These are phyloP conservation scores for Amniculicola lignicola DNA, from an alignment of 495 filamentous ascomycete species.

Conservation along the genomic window DNA sequence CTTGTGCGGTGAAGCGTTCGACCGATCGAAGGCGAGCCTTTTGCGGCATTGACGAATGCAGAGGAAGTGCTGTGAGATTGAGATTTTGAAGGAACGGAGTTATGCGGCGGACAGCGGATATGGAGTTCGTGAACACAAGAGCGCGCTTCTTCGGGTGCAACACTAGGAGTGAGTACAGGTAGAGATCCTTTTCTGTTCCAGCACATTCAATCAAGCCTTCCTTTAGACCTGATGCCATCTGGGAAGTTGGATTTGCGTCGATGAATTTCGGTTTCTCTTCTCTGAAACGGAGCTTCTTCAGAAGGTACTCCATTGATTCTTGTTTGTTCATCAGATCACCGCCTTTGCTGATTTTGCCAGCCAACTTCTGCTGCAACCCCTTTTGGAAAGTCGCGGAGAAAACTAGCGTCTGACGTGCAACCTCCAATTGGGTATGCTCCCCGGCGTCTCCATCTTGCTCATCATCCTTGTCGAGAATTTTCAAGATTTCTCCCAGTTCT, in stretches of 20 bases:
- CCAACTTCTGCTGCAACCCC: constrained; percentile 81
- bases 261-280: constrained; percentile 82
- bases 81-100: constrained; percentile 82
- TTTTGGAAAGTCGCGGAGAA: constrained; percentile 97
- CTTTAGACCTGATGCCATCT: constrained; percentile 81
- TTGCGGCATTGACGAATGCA: constrained; percentile 94
- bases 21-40: constrained; percentile 92
- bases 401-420: constrained; percentile 77
- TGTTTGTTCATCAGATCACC: constrained; percentile 64
- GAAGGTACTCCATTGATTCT: constrained; percentile 87
- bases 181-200: constrained; percentile 94
- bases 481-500: constrained; percentile 81
- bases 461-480: constrained; percentile 61
- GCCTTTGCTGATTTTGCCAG: constrained; percentile 61
- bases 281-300: constrained; percentile 84
- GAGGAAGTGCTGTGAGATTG: constrained; percentile 67
- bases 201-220: constrained; percentile 90
- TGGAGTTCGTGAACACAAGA: constrained; percentile 92
- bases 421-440: constrained; percentile 44
- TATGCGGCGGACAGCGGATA: constrained; percentile 84
- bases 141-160: constrained; percentile 75
- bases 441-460: constrained; percentile 43
- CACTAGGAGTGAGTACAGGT: constrained; percentile 82
- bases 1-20: constrained; percentile 70
- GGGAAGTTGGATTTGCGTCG: constrained; percentile 80